Evolutionary conservation across 371 early-diverging fungal genomes (phyloP), one percentile per base, ranked within the genome.

Genomic region (Capillidium heterosporum): DNA sequence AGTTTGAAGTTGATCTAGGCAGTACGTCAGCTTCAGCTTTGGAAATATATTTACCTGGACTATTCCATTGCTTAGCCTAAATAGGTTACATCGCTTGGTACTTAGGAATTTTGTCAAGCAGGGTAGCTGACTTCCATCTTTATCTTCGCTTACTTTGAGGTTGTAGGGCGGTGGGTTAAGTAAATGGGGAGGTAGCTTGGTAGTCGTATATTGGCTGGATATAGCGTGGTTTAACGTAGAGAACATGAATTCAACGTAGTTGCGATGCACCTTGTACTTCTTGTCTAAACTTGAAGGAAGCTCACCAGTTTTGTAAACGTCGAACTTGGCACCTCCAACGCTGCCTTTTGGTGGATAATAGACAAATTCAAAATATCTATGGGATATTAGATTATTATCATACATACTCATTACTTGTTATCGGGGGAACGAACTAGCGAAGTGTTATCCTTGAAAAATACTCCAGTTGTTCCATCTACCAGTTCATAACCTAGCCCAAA

Each of bases 401-500:
- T 32, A 27, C 1, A 17, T 8, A 23, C n/a, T n/a, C 2, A 72
- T 60, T 72, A 83, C 77, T 64, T 57, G 24, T 65, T 62, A 56
- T 80, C 70, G 41, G 78, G 69, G 5, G 80, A 56, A 26, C 72
- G 59, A 1, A 77, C 64, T 42, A 89, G 68, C 21, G 77, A 81
- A 11, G 85, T 84, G 19, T 77, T 66, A 66, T 95, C 91, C 52
- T 88, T 85, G 64, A 89, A 95, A 58, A 82, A 80, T 3, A 89
- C 80, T 19, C 93, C 95, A 29, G 67, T 65, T 10, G 77, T 72
- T 3, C 85, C 85, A 63, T 87, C 84, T 44, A 76, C 75, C 57
- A 91, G 69, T 40, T 81, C 78, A 65, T 89, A 95, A 0, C 89
- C 89, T 41, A 95, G 65, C 10, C 92, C 95, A 62, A 84, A 87